phyloP scores from a whole-genome alignment of 2,329 filamentous ascomycete genomes.

The Aureobasidium mangrovei region DNA sequence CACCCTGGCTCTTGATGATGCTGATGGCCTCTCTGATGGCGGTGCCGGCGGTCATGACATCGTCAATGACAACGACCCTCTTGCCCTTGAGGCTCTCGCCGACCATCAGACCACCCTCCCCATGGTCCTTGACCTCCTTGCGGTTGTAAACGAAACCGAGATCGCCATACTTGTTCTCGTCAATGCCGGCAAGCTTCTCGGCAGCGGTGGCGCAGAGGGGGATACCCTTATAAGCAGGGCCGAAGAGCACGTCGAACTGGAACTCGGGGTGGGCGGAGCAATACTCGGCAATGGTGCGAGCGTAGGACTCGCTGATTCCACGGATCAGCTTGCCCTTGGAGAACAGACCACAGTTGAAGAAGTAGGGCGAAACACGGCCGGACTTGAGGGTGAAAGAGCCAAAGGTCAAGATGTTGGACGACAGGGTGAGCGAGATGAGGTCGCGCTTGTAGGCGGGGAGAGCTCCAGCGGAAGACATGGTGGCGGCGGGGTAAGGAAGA shows the following conservation, averaged over 20 bases:
- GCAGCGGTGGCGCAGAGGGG: constrained; percentile 73
- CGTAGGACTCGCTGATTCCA: constrained; percentile 74
- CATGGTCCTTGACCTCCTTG: constrained; percentile 93
- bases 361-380: constrained; percentile 83
- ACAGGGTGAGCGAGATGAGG: constrained; percentile 62
- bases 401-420: constrained; percentile 65
- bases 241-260: constrained; percentile 79
- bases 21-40: constrained; percentile 87
- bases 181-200: constrained; percentile 64
- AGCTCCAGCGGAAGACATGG: constrained; percentile 14
- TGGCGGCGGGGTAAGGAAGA: constrained; percentile 13
- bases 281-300: constrained; percentile 47
- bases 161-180: constrained; percentile 55
- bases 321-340: constrained; percentile 70
- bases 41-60: constrained; percentile 92
- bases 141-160: constrained; percentile 86
- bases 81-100: constrained; percentile 79
- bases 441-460: constrained; percentile 55
- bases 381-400: constrained; percentile 87
- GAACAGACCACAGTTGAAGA: constrained; percentile 93
- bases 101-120: constrained; percentile 88
- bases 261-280: constrained; percentile 47
- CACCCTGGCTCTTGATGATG: constrained; percentile 80
- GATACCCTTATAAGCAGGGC: constrained; percentile 94
- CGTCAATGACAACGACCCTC: constrained; percentile 83